Evolutionary conservation across 208 protist genomes (phyloP).

Genomic region (Balamuthia mandrillaris): DNA sequence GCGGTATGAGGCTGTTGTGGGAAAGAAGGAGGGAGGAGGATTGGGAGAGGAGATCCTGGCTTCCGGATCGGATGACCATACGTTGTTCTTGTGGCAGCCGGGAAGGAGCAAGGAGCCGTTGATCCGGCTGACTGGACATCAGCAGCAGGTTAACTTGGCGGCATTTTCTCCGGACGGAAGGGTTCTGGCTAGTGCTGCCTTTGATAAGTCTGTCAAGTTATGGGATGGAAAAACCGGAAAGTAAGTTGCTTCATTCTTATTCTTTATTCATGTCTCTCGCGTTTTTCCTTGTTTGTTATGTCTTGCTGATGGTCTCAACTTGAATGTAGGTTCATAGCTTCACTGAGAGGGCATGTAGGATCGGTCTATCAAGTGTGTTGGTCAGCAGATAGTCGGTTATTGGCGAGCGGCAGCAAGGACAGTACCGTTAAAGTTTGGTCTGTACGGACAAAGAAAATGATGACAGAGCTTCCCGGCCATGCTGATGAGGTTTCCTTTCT

Average conservation of each 20-base stretch:
- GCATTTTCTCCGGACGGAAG: constrained; percentile 94
- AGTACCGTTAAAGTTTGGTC: constrained; percentile 94
- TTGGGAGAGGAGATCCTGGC: constrained; percentile 86
- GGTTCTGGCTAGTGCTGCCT: constrained; percentile 92
- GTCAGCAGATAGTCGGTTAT: constrained; percentile 88
- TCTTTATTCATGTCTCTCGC: neutral
- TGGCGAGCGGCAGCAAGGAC: constrained; percentile 92
- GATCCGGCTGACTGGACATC: constrained; percentile 81
- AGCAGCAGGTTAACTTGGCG: constrained; percentile 86
- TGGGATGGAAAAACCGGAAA: constrained; percentile 82
- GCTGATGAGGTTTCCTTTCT: constrained; percentile 89
- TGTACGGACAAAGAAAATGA: constrained; percentile 82
- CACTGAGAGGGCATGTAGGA: constrained; percentile 91
- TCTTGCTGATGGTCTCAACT: neutral
- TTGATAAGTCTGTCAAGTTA: constrained; percentile 96
- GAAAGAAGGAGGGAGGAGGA: constrained; percentile 47
- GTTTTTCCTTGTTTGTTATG: neutral
- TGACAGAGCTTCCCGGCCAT: constrained; percentile 94
- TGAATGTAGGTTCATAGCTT: constrained; percentile 84
- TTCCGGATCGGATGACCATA: constrained; percentile 94
- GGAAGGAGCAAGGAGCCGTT: constrained; percentile 77
- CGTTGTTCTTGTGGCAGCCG: constrained; percentile 94
- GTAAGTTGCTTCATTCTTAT: neutral
- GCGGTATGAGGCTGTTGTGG: neutral
- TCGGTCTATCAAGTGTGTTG: constrained; percentile 95